Evolutionary conservation across 257 asterid species (phyloP).

Genomic region (Ilex asprella): DNA sequence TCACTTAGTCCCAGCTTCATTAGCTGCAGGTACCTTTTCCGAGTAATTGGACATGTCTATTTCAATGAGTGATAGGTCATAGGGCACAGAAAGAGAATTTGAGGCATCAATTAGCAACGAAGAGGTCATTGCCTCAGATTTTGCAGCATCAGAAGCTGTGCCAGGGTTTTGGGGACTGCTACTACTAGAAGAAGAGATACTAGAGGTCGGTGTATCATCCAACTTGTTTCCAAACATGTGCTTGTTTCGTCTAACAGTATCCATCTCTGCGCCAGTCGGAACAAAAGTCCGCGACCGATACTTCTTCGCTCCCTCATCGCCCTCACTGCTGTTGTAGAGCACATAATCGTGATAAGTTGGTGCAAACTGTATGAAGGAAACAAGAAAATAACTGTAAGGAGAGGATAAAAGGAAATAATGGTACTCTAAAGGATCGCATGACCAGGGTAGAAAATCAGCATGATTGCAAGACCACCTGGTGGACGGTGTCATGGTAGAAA

Average conservation of each 20-base stretch:
- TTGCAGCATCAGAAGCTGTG: slow-evolving; percentile 24
- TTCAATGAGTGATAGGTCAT: slow-evolving; percentile 69
- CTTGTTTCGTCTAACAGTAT: slow-evolving; percentile 73
- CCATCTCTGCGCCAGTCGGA: slow-evolving; percentile 97
- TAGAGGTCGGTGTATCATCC: slow-evolving; percentile 58
- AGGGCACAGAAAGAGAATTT: slow-evolving; percentile 34
- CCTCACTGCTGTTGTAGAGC: slow-evolving; percentile 87
- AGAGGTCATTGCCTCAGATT: slow-evolving; percentile 51
- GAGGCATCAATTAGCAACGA: slow-evolving; percentile 57
- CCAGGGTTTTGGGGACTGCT: slow-evolving; percentile 29
- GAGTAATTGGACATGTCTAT: slow-evolving; percentile 70
- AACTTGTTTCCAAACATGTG: slow-evolving; percentile 49
- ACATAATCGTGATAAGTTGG: slow-evolving; percentile 97
- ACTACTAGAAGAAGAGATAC: slow-evolving; percentile 46
- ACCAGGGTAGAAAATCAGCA: slow-evolving; percentile 1
- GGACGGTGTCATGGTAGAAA: slow-evolving; percentile 93
- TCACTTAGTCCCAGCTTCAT: slow-evolving; percentile 46
- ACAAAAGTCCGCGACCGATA: slow-evolving; percentile 93
- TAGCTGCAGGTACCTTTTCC: slow-evolving; percentile 43
- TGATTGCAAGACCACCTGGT: slow-evolving; percentile 52
- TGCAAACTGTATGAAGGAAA: slow-evolving; percentile 63
- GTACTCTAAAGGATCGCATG: neutral
- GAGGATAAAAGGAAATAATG: neutral
- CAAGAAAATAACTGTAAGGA: neutral
- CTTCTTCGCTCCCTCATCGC: slow-evolving; percentile 82